A percentile compares a stretch with the other conserved stretches of the same genome.
These are phyloP conservation scores for Cinnamomum micranthum DNA, from an alignment of 164 flowering plant genomes.

Conservation along the genomic window DNA sequence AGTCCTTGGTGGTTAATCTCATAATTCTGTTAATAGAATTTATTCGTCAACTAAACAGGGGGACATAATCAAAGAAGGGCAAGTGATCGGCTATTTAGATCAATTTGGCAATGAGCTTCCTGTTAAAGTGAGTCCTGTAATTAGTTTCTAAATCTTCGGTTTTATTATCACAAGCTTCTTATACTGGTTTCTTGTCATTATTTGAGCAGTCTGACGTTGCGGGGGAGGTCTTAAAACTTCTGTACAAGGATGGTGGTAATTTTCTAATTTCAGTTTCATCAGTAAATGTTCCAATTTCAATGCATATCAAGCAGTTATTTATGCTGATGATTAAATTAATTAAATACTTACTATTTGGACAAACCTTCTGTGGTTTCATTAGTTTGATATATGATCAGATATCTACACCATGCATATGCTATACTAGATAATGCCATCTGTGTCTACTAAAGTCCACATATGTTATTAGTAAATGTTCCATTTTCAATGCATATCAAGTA, in stretches of 20 bases:
- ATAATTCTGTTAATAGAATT: not conserved
- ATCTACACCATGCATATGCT: too few relatives aligned
- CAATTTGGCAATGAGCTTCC: constrained; percentile 81
- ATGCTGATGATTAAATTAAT: too few relatives aligned
- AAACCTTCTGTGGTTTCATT: too few relatives aligned
- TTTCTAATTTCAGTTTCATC: constrained; percentile 1
- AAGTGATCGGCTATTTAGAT: constrained; percentile 80
- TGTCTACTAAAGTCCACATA: too few relatives aligned
- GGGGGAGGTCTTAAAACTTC: constrained; percentile 80
- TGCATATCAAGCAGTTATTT: too few relatives aligned
- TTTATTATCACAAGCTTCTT: not conserved
- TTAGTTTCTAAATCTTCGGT: not conserved
- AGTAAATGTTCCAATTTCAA: too few relatives aligned
- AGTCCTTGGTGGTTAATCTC: not conserved
- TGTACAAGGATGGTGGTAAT: constrained; percentile 74
- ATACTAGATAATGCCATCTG: too few relatives aligned
- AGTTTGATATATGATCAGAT: too few relatives aligned
- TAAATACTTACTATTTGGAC: too few relatives aligned
- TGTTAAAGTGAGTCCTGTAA: constrained; percentile 49
- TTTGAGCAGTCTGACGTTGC: constrained; percentile 74
- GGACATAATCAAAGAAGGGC: constrained; percentile 79
- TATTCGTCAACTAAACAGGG: constrained; percentile 46
- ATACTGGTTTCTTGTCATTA: constrained; percentile 3
- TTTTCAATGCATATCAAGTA: too few relatives aligned
- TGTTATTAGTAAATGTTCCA: too few relatives aligned